Base-by-base conservation (phyloP, 352 stramenopile genomes). In the Elongisporangium anandrum region DNA sequence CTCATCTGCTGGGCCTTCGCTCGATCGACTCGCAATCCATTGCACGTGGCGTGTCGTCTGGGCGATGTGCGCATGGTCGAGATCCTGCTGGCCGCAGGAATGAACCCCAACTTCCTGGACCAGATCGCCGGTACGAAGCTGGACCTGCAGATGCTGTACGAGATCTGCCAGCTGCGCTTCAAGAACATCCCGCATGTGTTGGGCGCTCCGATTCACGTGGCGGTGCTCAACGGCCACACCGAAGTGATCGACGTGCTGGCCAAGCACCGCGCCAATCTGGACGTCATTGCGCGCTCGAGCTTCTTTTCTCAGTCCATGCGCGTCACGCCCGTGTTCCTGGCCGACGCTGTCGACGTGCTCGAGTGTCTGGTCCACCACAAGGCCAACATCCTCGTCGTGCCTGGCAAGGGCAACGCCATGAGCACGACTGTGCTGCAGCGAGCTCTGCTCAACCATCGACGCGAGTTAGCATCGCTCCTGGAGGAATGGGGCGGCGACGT, bases 401-500 rank as follows among this genome's bases (percentile, higher is more conserved):
- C 81, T 2, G 78, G 79, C 22, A 73, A 80, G 24, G 78, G 73
- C 26, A 85, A 83, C 51, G 70, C 80, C 1, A 81, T 77, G 59
- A 88, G 77, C 26, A 81, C 87, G 34, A 92, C 84, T 0, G 81
- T 87, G n/a, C 72, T 90, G 19, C 81, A 94, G 56, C 75, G 79
- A 8, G 84, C 80, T 12, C 69, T 84, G 58, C 67, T 94, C 4
- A 68, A 87, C 38, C 78, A 79, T 16, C 77, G 79, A 29, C 67
- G 66, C 19, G 79, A 90, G 34, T 50, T 94, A 6, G 80, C 74
- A 3, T 73, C 59, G 3, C 69, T 85, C 12, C 61, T 94, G 7
- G 78, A 88, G 47, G 76, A 89, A 12, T 94, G 82, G 80, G 85
- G 85, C 7, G 79, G 73, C 6, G 85, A 94, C 54, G 81, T 94